These are phyloP conservation scores for Fusarium coicis DNA, from an alignment of 2,329 filamentous ascomycete genomes.

Conservation along the genomic window DNA sequence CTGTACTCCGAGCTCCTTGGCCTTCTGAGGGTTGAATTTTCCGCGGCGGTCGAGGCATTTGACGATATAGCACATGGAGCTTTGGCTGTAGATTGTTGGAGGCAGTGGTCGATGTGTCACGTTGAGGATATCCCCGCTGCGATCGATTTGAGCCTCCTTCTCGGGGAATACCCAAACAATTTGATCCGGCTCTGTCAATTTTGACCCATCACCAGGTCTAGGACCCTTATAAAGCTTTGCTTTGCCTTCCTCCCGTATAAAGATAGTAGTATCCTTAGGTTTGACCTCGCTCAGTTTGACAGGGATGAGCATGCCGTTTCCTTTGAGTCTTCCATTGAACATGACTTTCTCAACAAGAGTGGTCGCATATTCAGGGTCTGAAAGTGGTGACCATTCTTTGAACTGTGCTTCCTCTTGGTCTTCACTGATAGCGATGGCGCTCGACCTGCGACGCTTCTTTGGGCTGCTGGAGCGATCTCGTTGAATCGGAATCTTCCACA, in stretches of 20 bases:
- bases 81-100: constrained; percentile 69
- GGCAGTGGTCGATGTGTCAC: constrained; percentile 64
- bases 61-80: constrained; percentile 87
- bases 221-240: constrained; percentile 78
- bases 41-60: constrained; percentile 81
- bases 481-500: constrained; percentile 79
- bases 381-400: constrained; percentile 35
- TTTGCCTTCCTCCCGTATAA: constrained; percentile 71
- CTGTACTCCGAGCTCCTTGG: constrained; percentile 71
- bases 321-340: constrained; percentile 49
- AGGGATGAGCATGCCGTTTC: constrained; percentile 37
- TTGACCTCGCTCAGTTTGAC: constrained; percentile 45
- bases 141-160: constrained; percentile 19
- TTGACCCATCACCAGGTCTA: constrained; percentile 29
- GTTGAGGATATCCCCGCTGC: constrained; percentile 14
- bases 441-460: constrained; percentile 48
- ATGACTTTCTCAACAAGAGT: constrained; percentile 50
- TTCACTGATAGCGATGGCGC: constrained; percentile 15
- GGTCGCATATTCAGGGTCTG: constrained; percentile 47
- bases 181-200: constrained; percentile 34
- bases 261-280: constrained; percentile 53
- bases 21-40: constrained; percentile 77
- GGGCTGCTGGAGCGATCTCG: constrained; percentile 49
- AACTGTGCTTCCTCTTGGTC: constrained; percentile 11
- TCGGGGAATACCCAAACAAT: constrained; percentile 46